Base-by-base conservation (phyloP, 768 basidiomycete genomes). In the Pisolithus tinctorius region DNA sequence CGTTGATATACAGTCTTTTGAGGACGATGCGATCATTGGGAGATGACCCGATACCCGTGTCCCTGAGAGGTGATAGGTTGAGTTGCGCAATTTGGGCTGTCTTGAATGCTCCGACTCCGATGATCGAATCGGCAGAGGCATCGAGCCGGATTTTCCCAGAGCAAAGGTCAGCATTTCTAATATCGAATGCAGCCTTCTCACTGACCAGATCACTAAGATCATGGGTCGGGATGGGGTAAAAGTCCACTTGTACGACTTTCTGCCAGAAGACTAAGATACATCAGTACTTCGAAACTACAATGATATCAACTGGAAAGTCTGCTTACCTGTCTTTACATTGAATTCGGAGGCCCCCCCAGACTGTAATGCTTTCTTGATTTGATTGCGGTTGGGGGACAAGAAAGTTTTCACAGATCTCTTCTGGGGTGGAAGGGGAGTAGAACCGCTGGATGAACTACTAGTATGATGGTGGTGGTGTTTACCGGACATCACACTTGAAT, bases 81-180 rank as follows among this genome's bases (percentile, higher is more conserved):
- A 55, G 23, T 27, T 41, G 39, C 4, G 38, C 55, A 7, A n/a
- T 8, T 11, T 55, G 55, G 4, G 51, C 51, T 2, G 34, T 52
- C 45, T 56, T 52, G 43, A 56, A 56, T 4, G 38, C 45, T 4
- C 55, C 45, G 0, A 52, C 41, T 6, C 55, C 51, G 10, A 56
- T 36, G n/a, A 50, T 34, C 4, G 20, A 30, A 16, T 31, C 14
- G 2, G 48, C 5, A 14, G 42, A 34, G 8, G 23, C 14, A 31
- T 51, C 16, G 5, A 51, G 27, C 13, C 4, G 4, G 10, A 53
- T 38, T 26, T 29, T 47, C 27, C 48, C 48, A 45, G 13, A 29
- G 11, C 5, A 30, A 16, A 30, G 27, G 1, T 45, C 27, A 1
- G 27, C 13, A 6, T 25, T 11, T 5, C n/a, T 6, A 7, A 45